Percentiles rank a stretch among this genome's conserved stretches.
Evolutionary conservation across 495 filamentous ascomycete genomes (phyloP).

Genomic region (Penicillium bovifimosum): DNA sequence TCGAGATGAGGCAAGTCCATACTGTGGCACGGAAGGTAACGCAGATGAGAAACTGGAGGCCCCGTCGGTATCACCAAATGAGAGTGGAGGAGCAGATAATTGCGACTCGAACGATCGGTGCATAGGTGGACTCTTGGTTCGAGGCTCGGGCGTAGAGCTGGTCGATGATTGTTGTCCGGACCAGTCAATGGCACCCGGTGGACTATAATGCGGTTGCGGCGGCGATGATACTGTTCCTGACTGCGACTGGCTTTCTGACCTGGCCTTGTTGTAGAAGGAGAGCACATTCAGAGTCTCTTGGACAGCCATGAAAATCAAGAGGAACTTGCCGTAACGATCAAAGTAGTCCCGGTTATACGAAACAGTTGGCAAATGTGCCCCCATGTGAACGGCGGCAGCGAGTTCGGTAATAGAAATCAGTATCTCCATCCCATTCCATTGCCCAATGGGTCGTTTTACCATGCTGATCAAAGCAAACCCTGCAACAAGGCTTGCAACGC

Average conservation of each 20-base stretch:
- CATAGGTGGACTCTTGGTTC: conserved; percentile 9
- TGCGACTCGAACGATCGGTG: conserved; percentile 18
- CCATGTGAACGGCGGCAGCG: conserved; percentile 34
- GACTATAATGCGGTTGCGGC: neutral
- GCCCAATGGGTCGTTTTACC: conserved; percentile 31
- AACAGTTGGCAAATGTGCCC: conserved; percentile 32
- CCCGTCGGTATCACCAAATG: conserved; percentile 28
- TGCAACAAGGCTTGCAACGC: conserved; percentile 37
- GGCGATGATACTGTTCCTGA: conserved; percentile 1
- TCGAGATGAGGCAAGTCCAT: conserved; percentile 19
- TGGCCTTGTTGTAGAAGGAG: conserved; percentile 19
- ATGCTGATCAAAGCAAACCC: conserved; percentile 37
- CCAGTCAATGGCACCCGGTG: conserved; percentile 9
- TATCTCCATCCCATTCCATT: conserved; percentile 44
- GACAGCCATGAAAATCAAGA: conserved; percentile 38
- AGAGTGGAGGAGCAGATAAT: conserved; percentile 24
- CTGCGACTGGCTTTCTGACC: conserved; percentile 2
- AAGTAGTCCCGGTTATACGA: conserved; percentile 35
- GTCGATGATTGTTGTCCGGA: conserved; percentile 7
- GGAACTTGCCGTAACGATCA: conserved; percentile 39
- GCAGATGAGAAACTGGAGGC: conserved; percentile 30
- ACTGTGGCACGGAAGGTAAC: conserved; percentile 22
- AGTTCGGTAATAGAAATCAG: conserved; percentile 41
- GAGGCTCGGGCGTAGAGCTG: conserved; percentile 9
- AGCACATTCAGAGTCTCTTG: conserved; percentile 34